Conservation (phyloP, 208 protist genomes). For the Vickermania ingenoplastis region DNA sequence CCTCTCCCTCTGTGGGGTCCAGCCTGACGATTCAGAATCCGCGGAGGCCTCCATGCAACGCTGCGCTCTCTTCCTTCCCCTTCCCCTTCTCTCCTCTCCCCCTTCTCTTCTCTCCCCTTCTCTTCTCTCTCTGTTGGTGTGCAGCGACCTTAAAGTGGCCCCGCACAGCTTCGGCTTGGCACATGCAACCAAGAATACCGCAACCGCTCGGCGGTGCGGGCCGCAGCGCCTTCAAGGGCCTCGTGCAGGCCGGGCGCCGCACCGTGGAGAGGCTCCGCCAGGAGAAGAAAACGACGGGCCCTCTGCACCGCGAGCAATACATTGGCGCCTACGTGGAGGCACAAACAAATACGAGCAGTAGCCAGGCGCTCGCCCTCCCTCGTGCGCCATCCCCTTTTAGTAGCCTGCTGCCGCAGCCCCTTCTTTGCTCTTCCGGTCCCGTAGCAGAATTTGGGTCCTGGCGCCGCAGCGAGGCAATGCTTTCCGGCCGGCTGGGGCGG, state of each 20-base stretch:
- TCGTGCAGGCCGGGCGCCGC: not conserved
- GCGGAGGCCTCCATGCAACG: too few relatives aligned
- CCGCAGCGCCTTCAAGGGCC: not conserved
- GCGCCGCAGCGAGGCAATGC: conserved; percentile 9
- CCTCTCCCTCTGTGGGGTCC: too few relatives aligned
- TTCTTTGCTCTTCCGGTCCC: not conserved
- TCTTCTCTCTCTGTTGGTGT: too few relatives aligned
- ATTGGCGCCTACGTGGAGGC: not conserved
- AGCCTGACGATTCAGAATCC: too few relatives aligned
- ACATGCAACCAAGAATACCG: too few relatives aligned
- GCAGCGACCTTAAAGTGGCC: too few relatives aligned
- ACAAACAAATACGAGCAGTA: not conserved
- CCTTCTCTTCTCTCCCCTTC: too few relatives aligned
- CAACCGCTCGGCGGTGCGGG: not conserved
- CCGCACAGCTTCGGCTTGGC: too few relatives aligned
- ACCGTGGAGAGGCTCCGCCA: not conserved
- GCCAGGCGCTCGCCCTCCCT: not conserved
- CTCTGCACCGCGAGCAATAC: not conserved
- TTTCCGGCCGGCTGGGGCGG: not conserved
- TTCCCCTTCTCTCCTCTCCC: too few relatives aligned
- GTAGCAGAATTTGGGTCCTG: conserved; percentile 21
- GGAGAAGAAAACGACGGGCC: not conserved
- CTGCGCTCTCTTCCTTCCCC: too few relatives aligned
- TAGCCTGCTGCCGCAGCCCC: not conserved
- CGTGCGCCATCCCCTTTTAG: not conserved